Conservation (phyloP, 306 rosid genomes). For the Chamaecrista fasciculata region DNA sequence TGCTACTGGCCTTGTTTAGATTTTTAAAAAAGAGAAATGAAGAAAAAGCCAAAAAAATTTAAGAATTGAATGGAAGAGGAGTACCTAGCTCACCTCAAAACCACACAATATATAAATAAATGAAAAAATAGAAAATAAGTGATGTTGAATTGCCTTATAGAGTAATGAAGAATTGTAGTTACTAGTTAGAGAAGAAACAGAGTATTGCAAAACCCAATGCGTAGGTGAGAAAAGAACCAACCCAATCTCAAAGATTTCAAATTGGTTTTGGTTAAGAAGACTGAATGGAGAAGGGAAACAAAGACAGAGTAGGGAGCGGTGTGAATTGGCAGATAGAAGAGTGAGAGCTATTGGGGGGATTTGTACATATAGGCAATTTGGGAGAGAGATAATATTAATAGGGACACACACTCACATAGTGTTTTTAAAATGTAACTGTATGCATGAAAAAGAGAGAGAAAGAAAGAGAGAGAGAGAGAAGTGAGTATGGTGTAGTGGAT, state of each 20-base stretch:
- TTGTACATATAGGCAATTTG: conserved; percentile 31
- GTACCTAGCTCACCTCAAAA: conserved; percentile 21
- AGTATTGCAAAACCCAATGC: conserved; percentile 13
- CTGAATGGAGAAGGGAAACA: conserved; percentile 13
- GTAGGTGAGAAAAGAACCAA: not conserved
- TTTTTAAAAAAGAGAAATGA: not conserved
- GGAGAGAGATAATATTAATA: conserved; percentile 17
- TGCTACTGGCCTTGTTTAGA: not conserved
- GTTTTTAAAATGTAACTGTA: too few species aligned
- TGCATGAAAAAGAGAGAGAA: not conserved
- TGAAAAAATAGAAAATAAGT: too few species aligned
- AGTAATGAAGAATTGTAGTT: too few species aligned
- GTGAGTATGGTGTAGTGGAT: not conserved
- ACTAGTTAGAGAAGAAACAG: not conserved
- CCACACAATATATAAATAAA: too few species aligned
- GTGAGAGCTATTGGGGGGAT: conserved; percentile 39
- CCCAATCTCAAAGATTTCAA: conserved; percentile 8
- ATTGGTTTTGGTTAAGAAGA: conserved; percentile 17
- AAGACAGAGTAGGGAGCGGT: not conserved
- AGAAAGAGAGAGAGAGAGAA: not conserved
- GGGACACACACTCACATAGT: not conserved
- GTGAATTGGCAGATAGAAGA: conserved; percentile 32
- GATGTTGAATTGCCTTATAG: not conserved
- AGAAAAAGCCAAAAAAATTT: conserved; percentile 36
- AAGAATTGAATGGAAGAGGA: conserved; percentile 12